Conservation (phyloP, 1,284 basidiomycete genomes). For the Amylostereum chailletii region DNA sequence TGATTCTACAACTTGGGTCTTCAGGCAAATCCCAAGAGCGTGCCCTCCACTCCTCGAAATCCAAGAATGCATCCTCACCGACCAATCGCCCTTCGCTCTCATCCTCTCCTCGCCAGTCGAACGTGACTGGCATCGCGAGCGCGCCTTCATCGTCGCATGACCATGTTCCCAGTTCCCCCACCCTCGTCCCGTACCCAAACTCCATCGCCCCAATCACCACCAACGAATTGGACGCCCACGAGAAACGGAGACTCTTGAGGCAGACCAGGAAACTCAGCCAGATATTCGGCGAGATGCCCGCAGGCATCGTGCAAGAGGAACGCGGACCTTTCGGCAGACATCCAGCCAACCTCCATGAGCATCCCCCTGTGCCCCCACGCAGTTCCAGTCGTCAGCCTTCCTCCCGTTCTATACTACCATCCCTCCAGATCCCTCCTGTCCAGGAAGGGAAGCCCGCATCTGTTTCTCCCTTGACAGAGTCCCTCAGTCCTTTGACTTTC, state of each 20-base stretch:
- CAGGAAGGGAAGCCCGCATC: too few relatives aligned
- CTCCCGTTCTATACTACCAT: too few relatives aligned
- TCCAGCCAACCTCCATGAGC: not conserved
- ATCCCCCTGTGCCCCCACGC: too few relatives aligned
- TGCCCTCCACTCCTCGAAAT: not conserved
- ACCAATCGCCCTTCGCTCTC: not conserved
- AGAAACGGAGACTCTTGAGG: slow-evolving; percentile 30
- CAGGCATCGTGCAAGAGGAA: slow-evolving; percentile 9
- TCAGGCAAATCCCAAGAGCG: slow-evolving; percentile 2
- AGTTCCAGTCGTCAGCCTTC: too few relatives aligned
- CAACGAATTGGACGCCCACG: slow-evolving; percentile 25
- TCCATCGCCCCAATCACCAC: slow-evolving; percentile 21
- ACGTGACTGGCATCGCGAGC: not conserved
- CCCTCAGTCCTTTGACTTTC: too few relatives aligned
- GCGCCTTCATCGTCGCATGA: slow-evolving; percentile 1
- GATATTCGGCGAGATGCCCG: slow-evolving; percentile 29
- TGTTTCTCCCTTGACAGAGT: too few relatives aligned
- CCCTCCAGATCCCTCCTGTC: too few relatives aligned
- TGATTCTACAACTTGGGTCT: slow-evolving; percentile 16
- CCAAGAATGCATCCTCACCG: not conserved
- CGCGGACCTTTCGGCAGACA: not conserved
- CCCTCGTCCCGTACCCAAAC: slow-evolving; percentile 10
- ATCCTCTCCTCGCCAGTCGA: not conserved
- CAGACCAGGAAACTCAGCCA: slow-evolving; percentile 35
- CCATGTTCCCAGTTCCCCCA: slow-evolving; percentile 9